Percentiles rank a stretch among this genome's conserved stretches.
These are phyloP conservation scores for Phaeosphaeriaceae sp. DNA, from an alignment of 2,329 filamentous ascomycete species.

Conservation along the genomic window DNA sequence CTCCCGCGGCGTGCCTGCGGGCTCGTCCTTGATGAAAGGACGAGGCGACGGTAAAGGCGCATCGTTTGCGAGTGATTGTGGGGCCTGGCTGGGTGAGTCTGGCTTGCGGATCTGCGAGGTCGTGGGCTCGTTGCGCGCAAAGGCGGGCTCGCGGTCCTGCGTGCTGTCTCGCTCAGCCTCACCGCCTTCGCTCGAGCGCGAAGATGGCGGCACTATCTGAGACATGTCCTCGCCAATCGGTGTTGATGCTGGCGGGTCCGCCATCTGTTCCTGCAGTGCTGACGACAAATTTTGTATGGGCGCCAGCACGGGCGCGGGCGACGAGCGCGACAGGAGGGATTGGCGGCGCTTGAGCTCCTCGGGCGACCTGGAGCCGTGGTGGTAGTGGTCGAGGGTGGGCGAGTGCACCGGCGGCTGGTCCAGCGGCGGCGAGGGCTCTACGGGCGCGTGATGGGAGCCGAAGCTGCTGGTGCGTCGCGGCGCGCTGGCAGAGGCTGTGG, in stretches of 20 bases:
- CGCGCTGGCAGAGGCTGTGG: conserved; percentile 35
- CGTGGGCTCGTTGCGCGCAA: conserved; percentile 36
- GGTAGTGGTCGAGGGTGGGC: conserved; percentile 57
- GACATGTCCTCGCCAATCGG: conserved; percentile 35
- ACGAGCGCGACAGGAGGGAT: conserved; percentile 40
- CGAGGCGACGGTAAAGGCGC: conserved; percentile 20
- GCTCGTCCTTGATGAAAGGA: conserved; percentile 52
- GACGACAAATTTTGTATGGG: conserved; percentile 48
- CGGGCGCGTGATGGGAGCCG: conserved; percentile 39
- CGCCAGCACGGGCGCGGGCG: conserved; percentile 47
- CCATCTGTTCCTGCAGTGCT: conserved; percentile 27
- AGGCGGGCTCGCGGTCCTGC: conserved; percentile 41
- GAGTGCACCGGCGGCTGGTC: conserved; percentile 46
- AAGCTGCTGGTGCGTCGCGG: conserved; percentile 46
- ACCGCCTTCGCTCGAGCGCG: no score
- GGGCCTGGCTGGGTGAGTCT: conserved; percentile 9
- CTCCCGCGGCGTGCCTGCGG: conserved; percentile 46
- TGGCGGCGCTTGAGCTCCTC: conserved; percentile 50
- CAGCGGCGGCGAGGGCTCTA: conserved; percentile 50
- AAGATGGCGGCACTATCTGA: conserved; percentile 32
- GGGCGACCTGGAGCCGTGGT: conserved; percentile 54
- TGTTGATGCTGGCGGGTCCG: conserved; percentile 15
- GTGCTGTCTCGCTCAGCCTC: conserved; percentile 29
- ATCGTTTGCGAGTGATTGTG: conserved; percentile 12
- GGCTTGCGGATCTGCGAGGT: conserved; percentile 36